A percentile compares a stretch with the other conserved stretches of the same genome.
These are phyloP conservation scores for Kazachstania sp. DNA, from an alignment of 1,139 yeast genomes.

Conservation along the genomic window DNA sequence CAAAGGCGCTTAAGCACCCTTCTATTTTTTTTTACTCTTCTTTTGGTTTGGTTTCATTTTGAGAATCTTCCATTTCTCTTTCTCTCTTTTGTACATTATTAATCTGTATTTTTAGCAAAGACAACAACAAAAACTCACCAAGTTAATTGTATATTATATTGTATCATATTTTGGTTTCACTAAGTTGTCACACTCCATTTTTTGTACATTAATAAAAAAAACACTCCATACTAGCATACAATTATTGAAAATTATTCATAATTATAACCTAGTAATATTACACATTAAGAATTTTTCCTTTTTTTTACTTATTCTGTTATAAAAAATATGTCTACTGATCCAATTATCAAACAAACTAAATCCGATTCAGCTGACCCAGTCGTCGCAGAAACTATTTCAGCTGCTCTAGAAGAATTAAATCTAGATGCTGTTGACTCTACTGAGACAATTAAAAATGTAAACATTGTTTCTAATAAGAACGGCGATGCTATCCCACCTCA, in stretches of 20 bases:
- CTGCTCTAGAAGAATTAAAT: constrained; percentile 29
- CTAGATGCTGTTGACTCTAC: constrained; percentile 16
- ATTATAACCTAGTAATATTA: neutral
- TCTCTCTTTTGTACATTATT: no score
- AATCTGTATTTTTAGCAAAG: no score
- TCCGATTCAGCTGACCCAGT: constrained; percentile 9
- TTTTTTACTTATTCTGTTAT: neutral
- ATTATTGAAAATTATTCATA: neutral
- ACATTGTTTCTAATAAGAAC: neutral
- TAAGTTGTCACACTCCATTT: no score
- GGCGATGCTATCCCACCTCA: constrained; percentile 10
- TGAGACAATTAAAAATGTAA: neutral
- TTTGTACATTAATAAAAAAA: no score
- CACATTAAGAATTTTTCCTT: neutral
- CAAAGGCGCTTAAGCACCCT: no score
- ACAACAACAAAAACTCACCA: no score
- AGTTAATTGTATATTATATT: no score
- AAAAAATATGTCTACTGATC: neutral
- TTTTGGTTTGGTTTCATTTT: no score
- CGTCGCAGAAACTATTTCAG: constrained; percentile 23
- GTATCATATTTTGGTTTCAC: no score
- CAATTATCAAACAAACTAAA: neutral
- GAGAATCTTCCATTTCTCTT: no score
- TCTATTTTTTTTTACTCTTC: no score
- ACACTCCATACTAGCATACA: no score